These are phyloP conservation scores for Fragaria nilgerrensis DNA, from an alignment of 306 rosid species.

Conservation along the genomic window DNA sequence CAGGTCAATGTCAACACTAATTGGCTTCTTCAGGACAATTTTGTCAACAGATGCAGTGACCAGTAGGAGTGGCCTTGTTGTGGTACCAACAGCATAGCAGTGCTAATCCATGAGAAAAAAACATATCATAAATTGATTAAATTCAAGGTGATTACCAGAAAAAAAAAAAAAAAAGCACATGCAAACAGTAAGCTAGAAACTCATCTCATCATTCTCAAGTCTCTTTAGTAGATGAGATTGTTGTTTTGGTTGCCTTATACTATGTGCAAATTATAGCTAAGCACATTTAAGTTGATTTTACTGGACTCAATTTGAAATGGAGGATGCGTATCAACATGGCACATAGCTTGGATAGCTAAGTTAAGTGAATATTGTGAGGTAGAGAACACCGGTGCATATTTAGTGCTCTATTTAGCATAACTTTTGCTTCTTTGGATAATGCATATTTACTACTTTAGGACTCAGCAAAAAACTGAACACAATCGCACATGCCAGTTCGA, in stretches of 20 bases:
- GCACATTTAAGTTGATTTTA: background rate
- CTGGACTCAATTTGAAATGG: background rate
- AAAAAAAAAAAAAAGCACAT: background rate
- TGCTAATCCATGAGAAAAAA: constrained; percentile 49
- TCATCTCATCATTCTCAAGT: background rate
- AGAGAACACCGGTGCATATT: no score
- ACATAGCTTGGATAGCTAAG: no score
- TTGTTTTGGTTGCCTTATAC: no score
- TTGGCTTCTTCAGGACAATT: constrained; percentile 82
- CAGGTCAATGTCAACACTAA: constrained; percentile 76
- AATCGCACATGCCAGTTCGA: no score
- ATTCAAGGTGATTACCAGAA: background rate
- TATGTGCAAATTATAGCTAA: background rate
- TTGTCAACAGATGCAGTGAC: constrained; percentile 95
- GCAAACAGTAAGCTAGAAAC: background rate
- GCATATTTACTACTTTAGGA: no score
- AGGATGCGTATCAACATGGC: no score
- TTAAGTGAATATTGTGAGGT: no score
- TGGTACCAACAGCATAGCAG: constrained; percentile 70
- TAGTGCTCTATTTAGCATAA: no score
- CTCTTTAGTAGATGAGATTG: no score
- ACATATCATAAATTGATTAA: background rate
- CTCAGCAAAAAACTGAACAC: no score
- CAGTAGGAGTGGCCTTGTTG: constrained; percentile 82
- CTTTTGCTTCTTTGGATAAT: no score